Evolutionary conservation across 2,329 filamentous ascomycete species (phyloP).

Genomic region (Phaeosphaeriaceae sp.): DNA sequence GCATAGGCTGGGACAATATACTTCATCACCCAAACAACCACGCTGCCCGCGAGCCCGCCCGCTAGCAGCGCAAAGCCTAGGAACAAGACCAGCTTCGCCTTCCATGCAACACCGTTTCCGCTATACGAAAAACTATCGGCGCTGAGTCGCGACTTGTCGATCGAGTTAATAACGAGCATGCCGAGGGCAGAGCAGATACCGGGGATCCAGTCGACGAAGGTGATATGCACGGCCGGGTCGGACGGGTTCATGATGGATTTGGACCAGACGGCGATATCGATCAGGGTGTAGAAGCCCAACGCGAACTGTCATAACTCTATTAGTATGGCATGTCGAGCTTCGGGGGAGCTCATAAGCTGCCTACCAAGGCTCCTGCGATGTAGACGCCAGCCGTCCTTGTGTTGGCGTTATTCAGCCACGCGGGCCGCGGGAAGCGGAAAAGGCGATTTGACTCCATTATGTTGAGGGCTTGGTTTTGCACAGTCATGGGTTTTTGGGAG

Average conservation of each 20-base stretch:
- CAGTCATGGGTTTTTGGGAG: conserved; percentile 2
- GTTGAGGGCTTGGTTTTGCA: conserved; percentile 5
- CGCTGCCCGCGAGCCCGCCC: conserved; percentile 69
- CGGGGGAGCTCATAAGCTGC: conserved; percentile 22
- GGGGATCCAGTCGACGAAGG: conserved; percentile 75
- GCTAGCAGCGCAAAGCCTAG: conserved; percentile 73
- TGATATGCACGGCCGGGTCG: conserved; percentile 63
- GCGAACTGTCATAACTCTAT: conserved; percentile 61
- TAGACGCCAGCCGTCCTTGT: conserved; percentile 71
- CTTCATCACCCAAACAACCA: conserved; percentile 72
- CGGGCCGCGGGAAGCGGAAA: conserved; percentile 71
- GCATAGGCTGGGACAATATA: conserved; percentile 67
- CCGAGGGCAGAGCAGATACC: conserved; percentile 72
- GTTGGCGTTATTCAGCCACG: conserved; percentile 70
- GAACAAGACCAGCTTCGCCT: conserved; percentile 71
- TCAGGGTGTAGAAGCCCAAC: conserved; percentile 71
- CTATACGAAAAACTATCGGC: conserved; percentile 70
- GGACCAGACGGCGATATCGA: conserved; percentile 70
- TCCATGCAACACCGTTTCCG: conserved; percentile 72
- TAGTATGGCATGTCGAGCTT: background rate
- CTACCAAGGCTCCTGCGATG: conserved; percentile 68
- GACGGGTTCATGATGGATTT: conserved; percentile 67
- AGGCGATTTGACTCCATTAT: conserved; percentile 61
- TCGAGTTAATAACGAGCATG: conserved; percentile 75
- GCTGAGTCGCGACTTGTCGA: conserved; percentile 70